Evolutionary conservation across 1,284 basidiomycete species (phyloP), one percentile per base, ranked within the genome.

Genomic region (Afroboletus lepidellus): DNA sequence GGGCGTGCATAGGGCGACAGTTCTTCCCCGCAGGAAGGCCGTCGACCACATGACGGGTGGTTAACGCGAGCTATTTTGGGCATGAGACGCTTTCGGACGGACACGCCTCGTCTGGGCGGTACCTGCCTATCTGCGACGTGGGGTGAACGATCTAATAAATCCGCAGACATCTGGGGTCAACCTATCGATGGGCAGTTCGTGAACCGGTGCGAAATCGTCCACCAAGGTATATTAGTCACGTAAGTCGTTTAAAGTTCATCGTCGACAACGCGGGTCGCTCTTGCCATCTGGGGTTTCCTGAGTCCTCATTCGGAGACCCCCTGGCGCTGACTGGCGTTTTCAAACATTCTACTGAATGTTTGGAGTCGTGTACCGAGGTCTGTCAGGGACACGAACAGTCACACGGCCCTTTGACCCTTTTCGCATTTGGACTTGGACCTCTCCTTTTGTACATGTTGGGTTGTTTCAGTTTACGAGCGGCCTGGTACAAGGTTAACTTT

Each of bases 121-220:
- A 48, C 53, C 54, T 58, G 39, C 53, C 47, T 54, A 64, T 60
- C 57, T 47, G 59, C 62, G 61, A 56, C 34, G 54, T 55, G 64
- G 54, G 62, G 49, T 44, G 45, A 30, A 23, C 37, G 48, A 61
- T 51, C 44, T 42, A 24, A 51, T 53, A 45, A 23, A 48, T 49
- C 51, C 44, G 44, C 44, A 46, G 33, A 39, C 46, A 39, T 57
- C 46, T 45, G 37, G 46, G 41, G 50, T 34, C 3, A 48, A 18
- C 48, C 12, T 24, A 57, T 52, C 46, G 49, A 51, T 54, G 45
- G 47, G 27, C 48, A 36, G 48, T 41, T 56, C 36, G 36, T 50
- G 51, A 53, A 47, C 58, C 21, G n/a, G 60, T 52, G 53, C 50
- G 49, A 41, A 47, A 18, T 38, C 6, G 29, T 43, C 16, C 16